Evolutionary conservation across 306 rosid genomes (phyloP).

Genomic region (Astragalus glycyphyllos): DNA sequence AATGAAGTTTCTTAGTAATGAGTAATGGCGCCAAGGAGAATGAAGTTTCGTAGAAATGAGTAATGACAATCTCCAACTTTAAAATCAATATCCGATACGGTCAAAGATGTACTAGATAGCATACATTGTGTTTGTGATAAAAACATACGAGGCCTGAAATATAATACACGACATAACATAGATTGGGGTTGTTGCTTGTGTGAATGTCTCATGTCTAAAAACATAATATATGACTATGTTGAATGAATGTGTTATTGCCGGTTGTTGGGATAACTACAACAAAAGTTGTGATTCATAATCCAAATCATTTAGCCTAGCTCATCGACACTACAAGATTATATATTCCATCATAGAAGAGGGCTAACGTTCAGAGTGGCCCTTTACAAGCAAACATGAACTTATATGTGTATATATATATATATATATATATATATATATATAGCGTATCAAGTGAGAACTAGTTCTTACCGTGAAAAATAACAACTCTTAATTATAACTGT

Average conservation of each 20-base stretch:
- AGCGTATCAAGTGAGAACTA: too few relatives aligned
- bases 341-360: constrained; percentile 16
- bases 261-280: constrained; percentile 31
- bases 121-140: constrained; percentile 14
- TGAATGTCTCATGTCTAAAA: neutral
- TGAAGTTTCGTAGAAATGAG: constrained; percentile 39
- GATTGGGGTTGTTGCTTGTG: constrained; percentile 31
- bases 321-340: constrained; percentile 34
- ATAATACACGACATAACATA: constrained; percentile 5
- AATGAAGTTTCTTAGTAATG: constrained; percentile 38
- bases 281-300: constrained; percentile 28
- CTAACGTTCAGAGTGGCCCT: constrained; percentile 18
- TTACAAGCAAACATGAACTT: neutral
- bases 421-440: too few relatives aligned
- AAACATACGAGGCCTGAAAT: constrained; percentile 24
- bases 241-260: constrained; percentile 43
- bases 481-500: too few relatives aligned
- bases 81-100: constrained; percentile 16
- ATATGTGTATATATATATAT: too few relatives aligned
- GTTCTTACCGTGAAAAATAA: too few relatives aligned
- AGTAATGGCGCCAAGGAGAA: neutral
- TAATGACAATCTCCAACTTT: neutral
- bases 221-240: constrained; percentile 6
- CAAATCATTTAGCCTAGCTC: constrained; percentile 41
- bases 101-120: constrained; percentile 18